These are phyloP conservation scores for Periconia sp. DNA, from an alignment of 2,329 filamentous ascomycete species.

Conservation along the genomic window DNA sequence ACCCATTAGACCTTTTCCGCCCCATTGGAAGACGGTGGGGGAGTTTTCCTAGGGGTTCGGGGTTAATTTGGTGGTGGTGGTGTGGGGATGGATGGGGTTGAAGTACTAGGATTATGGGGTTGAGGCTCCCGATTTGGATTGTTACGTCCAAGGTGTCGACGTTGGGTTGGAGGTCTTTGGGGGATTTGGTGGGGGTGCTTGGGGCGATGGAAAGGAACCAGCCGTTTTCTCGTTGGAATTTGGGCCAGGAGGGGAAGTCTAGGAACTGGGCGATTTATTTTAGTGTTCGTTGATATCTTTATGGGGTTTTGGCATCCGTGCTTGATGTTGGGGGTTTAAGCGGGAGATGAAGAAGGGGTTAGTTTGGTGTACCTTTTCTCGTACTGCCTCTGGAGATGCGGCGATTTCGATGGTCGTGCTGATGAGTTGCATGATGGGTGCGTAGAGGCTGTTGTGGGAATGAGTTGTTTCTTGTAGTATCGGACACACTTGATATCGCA, in stretches of 20 bases:
- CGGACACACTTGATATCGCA: neutral
- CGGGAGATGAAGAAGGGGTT: neutral
- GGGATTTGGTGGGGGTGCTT: conserved; percentile 6
- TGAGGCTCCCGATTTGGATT: conserved; percentile 8
- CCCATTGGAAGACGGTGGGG: conserved; percentile 13
- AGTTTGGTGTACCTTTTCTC: neutral
- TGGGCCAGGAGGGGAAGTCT: conserved; percentile 10
- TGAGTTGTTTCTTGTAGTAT: no score
- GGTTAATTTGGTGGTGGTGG: neutral
- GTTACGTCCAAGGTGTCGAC: conserved; percentile 14
- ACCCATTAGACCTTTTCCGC: conserved; percentile 9
- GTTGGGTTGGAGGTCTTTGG: conserved; percentile 3
- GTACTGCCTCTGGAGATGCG: neutral
- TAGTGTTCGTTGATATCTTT: neutral
- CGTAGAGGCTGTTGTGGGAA: neutral
- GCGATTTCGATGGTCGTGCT: neutral
- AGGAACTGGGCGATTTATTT: conserved; percentile 7
- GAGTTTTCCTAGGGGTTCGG: conserved; percentile 11
- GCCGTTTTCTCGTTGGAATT: conserved; percentile 8
- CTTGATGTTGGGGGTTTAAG: neutral
- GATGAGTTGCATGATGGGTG: neutral
- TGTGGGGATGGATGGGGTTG: neutral
- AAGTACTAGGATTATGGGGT: conserved; percentile 9
- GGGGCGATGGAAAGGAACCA: conserved; percentile 21
- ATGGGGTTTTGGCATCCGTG: neutral